A percentile compares a stretch with the other conserved stretches of the same genome.
phyloP scores from a whole-genome alignment of 306 rosid genomes.

The Fragaria vesca region DNA sequence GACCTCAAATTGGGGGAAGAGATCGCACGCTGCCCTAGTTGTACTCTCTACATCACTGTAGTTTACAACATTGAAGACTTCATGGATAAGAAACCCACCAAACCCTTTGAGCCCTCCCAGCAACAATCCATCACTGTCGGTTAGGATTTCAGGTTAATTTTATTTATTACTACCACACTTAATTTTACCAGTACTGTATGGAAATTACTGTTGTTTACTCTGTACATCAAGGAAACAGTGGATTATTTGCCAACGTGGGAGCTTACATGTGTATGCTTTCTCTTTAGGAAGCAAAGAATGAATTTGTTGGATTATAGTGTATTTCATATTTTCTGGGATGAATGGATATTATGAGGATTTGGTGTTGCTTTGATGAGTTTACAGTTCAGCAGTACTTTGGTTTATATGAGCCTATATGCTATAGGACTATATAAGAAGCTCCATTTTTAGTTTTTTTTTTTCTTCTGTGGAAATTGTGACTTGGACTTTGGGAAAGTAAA shows the following conservation, averaged over 20 bases:
- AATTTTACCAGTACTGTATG: neutral
- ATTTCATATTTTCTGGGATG: neutral
- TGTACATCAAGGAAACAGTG: neutral
- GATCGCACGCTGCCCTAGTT: constrained; percentile 97
- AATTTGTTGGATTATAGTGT: neutral
- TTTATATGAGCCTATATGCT: neutral
- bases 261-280: too few species aligned
- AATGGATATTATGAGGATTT: neutral
- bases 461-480: neutral
- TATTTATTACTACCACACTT: neutral
- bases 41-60: constrained; percentile 91
- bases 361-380: neutral
- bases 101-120: constrained; percentile 36
- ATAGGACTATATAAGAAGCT: neutral
- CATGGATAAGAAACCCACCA: constrained; percentile 39
- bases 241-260: too few species aligned
- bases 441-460: neutral
- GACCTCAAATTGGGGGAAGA: constrained; percentile 89
- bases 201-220: neutral
- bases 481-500: neutral
- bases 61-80: constrained; percentile 85
- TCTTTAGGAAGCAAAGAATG: neutral
- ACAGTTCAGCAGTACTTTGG: too few species aligned
- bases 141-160: constrained; percentile 42
- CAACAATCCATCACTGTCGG: constrained; percentile 59